These are phyloP conservation scores for Rhytidhysteron rufulum DNA, from an alignment of 2,329 filamentous ascomycete species.

Conservation along the genomic window DNA sequence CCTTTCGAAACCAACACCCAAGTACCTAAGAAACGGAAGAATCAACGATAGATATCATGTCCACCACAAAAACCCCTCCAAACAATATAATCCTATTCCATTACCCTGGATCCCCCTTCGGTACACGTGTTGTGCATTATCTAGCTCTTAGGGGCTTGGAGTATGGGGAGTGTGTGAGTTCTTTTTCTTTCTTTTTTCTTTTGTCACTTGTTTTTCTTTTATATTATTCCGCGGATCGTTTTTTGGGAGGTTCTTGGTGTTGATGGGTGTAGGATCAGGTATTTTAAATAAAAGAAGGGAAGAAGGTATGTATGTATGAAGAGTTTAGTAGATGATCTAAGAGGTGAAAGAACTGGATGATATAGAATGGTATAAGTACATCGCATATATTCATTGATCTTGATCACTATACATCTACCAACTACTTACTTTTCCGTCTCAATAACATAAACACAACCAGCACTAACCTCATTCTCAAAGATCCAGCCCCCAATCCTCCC, in stretches of 20 bases:
- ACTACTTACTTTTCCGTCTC: not conserved
- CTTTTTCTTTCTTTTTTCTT: constrained; percentile 2
- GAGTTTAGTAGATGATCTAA: not conserved
- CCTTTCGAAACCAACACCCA: no score
- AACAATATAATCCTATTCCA: constrained; percentile 59
- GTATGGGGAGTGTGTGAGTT: constrained; percentile 62
- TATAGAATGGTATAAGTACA: not conserved
- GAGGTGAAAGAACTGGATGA: no score
- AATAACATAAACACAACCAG: not conserved
- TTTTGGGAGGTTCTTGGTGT: no score
- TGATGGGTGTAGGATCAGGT: no score
- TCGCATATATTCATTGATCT: not conserved
- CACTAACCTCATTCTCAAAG: not conserved
- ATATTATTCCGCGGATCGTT: no score
- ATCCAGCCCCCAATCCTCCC: constrained; percentile 64
- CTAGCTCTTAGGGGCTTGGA: constrained; percentile 60
- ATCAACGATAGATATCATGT: no score
- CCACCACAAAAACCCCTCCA: no score
- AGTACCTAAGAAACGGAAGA: no score
- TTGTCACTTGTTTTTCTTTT: no score
- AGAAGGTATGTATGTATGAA: constrained; percentile 7
- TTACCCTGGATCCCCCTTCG: constrained; percentile 63
- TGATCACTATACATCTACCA: not conserved
- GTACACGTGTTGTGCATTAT: constrained; percentile 62
- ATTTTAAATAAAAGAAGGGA: no score